Percentiles rank a stretch among this genome's conserved stretches.
Evolutionary conservation across 2,329 filamentous ascomycete species (phyloP).

Genomic region (Cladosporium sp.): DNA sequence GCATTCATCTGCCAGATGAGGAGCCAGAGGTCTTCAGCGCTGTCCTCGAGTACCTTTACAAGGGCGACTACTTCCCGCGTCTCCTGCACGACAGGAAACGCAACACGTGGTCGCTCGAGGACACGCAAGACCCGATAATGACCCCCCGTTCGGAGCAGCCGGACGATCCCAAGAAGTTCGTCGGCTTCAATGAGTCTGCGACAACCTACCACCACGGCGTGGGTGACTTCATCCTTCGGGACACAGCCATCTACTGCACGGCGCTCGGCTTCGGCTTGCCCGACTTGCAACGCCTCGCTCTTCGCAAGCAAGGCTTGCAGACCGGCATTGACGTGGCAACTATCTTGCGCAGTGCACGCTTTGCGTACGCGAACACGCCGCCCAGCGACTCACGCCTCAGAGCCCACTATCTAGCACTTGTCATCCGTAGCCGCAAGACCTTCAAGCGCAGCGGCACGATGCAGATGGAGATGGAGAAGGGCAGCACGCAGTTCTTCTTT

Average conservation of each 20-base stretch:
- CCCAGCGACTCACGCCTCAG: conserved; percentile 88
- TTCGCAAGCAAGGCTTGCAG: conserved; percentile 93
- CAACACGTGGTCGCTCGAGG: conserved; percentile 87
- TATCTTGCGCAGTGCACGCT: conserved; percentile 88
- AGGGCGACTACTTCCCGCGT: conserved; percentile 91
- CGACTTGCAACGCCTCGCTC: conserved; percentile 83
- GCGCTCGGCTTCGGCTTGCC: conserved; percentile 88
- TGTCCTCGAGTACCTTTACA: conserved; percentile 95
- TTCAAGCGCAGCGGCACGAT: conserved; percentile 98
- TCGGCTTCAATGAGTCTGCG: conserved; percentile 60
- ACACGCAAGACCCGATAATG: conserved; percentile 40
- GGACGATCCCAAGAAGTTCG: conserved; percentile 24
- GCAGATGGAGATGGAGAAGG: conserved; percentile 97
- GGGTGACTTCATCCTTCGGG: conserved; percentile 74
- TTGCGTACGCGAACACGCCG: conserved; percentile 92
- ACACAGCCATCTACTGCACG: conserved; percentile 92
- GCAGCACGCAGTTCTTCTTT: conserved; percentile 85
- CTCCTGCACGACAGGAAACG: conserved; percentile 81
- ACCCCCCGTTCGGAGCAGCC: conserved; percentile 39
- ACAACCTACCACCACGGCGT: conserved; percentile 74
- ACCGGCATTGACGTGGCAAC: conserved; percentile 87
- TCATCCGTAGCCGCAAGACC: conserved; percentile 94
- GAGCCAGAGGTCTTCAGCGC: conserved; percentile 92
- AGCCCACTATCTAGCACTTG: conserved; percentile 94
- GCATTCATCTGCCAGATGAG: conserved; percentile 72